phyloP scores from a whole-genome alignment of 2,329 filamentous ascomycete genomes.

The Calycina herbarum region DNA sequence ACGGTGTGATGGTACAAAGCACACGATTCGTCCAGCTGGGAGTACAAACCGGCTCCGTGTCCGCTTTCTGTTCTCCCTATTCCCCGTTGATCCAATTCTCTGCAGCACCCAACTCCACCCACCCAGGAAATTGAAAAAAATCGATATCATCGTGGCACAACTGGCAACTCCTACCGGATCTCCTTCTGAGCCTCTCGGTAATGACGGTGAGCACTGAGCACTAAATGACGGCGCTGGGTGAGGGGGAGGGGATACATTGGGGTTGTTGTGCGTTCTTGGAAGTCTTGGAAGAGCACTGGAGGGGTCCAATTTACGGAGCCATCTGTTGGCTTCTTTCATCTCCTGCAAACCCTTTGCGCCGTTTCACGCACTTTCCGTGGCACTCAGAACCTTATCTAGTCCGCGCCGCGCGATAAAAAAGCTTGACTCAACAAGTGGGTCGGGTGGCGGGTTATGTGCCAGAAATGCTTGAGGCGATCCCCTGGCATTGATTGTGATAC shows the following conservation, averaged over 20 bases:
- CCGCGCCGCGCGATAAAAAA: slow-evolving; percentile 7
- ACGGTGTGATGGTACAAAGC: not conserved
- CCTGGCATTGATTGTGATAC: slow-evolving; percentile 4
- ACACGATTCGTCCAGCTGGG: not conserved
- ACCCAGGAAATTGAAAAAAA: too few species aligned
- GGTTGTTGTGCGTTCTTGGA: not conserved
- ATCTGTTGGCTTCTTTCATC: slow-evolving; percentile 4
- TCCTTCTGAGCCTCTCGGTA: slow-evolving; percentile 4
- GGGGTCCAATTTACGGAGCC: not conserved
- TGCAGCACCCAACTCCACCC: not conserved
- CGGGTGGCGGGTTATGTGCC: slow-evolving; percentile 1
- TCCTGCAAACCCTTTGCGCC: not conserved
- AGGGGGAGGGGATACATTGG: not conserved
- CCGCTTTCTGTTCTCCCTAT: not conserved
- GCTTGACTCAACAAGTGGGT: slow-evolving; percentile 13
- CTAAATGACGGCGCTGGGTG: slow-evolving; percentile 1
- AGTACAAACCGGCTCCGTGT: slow-evolving; percentile 2
- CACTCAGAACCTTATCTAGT: slow-evolving; percentile 9
- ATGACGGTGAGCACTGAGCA: slow-evolving; percentile 3
- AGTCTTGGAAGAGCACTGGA: slow-evolving; percentile 3
- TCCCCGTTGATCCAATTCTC: not conserved
- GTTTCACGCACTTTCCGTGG: slow-evolving; percentile 1
- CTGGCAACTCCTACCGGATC: slow-evolving; percentile 1
- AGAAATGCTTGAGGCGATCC: slow-evolving; percentile 11
- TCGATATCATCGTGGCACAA: not conserved